Evolutionary conservation across 2,329 filamentous ascomycete species (phyloP).

Genomic region (Verticillium alfalfae): DNA sequence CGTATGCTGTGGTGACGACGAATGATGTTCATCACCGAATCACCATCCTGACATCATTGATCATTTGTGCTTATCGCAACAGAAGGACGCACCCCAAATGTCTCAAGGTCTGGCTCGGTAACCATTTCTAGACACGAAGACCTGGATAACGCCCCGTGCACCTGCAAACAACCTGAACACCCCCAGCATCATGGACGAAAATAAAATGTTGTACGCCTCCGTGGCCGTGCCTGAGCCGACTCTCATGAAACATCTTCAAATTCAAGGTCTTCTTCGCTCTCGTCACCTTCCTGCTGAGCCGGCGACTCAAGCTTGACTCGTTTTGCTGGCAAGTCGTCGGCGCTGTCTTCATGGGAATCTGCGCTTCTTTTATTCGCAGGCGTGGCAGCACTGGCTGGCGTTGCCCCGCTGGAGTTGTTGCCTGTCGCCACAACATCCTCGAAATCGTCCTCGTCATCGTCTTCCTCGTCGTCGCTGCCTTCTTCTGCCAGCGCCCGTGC

Average conservation of each 20-base stretch:
- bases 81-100: neutral
- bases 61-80: neutral
- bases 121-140: neutral
- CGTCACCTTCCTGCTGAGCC: slow-evolving; percentile 30
- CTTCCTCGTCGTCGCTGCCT: slow-evolving; percentile 22
- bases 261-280: slow-evolving; percentile 48
- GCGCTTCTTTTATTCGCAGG: slow-evolving; percentile 27
- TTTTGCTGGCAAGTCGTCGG: slow-evolving; percentile 48
- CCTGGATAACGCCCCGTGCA: neutral
- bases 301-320: slow-evolving; percentile 53
- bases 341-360: slow-evolving; percentile 18
- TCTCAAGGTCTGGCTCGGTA: neutral
- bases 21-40: neutral
- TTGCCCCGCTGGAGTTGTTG: slow-evolving; percentile 22
- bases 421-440: slow-evolving; percentile 41
- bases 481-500: slow-evolving; percentile 21
- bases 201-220: neutral
- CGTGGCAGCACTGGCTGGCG: slow-evolving; percentile 20
- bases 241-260: slow-evolving; percentile 48
- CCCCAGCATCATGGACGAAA: neutral
- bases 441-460: slow-evolving; percentile 40
- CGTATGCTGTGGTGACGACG: neutral
- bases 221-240: neutral
- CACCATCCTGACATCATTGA: neutral
- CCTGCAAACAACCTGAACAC: neutral